These are phyloP conservation scores for Cytospora schulzeri DNA, from an alignment of 2,329 filamentous ascomycete species.

Conservation along the genomic window DNA sequence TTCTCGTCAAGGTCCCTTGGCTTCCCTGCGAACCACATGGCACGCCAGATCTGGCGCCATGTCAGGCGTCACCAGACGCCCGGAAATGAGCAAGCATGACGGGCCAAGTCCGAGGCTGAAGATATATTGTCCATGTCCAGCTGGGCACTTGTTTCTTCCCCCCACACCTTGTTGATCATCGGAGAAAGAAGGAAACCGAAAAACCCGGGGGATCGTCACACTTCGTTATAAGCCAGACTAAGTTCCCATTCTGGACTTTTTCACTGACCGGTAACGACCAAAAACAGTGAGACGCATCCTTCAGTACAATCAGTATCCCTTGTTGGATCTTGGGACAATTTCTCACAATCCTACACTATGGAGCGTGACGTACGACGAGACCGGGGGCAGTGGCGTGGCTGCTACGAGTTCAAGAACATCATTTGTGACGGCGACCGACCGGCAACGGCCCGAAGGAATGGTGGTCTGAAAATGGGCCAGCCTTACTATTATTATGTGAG, in stretches of 20 bases:
- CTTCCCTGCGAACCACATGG: conserved; percentile 25
- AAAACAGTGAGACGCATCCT: conserved; percentile 58
- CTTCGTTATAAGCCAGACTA: conserved; percentile 22
- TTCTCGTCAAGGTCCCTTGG: conserved; percentile 13
- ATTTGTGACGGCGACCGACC: conserved; percentile 72
- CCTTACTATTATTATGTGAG: conserved; percentile 96
- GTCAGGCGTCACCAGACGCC: conserved; percentile 19
- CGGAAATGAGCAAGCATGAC: conserved; percentile 24
- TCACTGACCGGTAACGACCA: conserved; percentile 12
- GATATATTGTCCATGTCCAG: conserved; percentile 24
- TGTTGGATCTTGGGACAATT: conserved; percentile 95
- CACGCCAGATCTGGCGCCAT: conserved; percentile 15
- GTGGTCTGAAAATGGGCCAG: conserved; percentile 86
- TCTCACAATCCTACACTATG: conserved; percentile 76
- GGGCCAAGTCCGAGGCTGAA: conserved; percentile 26
- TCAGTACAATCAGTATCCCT: conserved; percentile 73
- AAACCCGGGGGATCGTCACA: not conserved
- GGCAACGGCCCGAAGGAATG: conserved; percentile 62
- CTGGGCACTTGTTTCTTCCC: not conserved
- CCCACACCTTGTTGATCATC: conserved; percentile 13
- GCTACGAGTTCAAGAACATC: conserved; percentile 83
- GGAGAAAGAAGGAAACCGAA: not conserved
- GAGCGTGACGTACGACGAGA: conserved; percentile 77
- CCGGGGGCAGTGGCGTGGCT: conserved; percentile 80
- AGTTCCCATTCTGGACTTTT: conserved; percentile 4